Percentiles rank a stretch among this genome's conserved stretches.
Evolutionary conservation across 805 yeast genomes (phyloP).

Genomic region (Ogataea salicorniae): DNA sequence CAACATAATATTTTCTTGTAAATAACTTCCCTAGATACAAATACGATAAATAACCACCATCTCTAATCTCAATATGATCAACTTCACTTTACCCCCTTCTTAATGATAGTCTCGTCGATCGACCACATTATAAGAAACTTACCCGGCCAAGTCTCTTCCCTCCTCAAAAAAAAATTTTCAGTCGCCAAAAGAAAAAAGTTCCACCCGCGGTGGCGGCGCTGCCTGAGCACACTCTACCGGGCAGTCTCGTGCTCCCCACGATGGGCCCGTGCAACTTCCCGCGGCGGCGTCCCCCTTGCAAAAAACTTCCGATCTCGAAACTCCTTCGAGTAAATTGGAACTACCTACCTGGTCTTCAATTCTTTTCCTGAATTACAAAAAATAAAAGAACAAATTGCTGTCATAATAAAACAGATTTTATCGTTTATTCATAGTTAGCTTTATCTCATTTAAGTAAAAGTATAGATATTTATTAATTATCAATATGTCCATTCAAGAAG

Average conservation of each 20-base stretch:
- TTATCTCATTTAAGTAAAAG: not conserved
- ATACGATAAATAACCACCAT: no score
- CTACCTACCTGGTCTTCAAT: not conserved
- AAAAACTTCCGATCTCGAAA: no score
- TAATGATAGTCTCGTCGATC: not conserved
- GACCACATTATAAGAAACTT: not conserved
- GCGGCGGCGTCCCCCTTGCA: no score
- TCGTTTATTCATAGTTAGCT: not conserved
- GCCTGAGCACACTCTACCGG: no score
- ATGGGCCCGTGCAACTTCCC: no score
- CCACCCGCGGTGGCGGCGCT: no score
- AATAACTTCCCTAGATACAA: no score
- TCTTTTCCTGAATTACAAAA: not conserved
- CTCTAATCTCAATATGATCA: no score
- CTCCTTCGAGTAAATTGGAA: no score
- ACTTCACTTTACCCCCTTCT: no score
- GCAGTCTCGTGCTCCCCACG: no score
- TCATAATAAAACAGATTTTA: not conserved
- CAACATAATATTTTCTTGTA: no score
- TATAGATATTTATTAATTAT: not conserved
- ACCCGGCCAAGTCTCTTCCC: not conserved
- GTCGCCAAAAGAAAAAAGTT: not conserved
- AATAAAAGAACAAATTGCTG: not conserved
- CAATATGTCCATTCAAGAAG: constrained; percentile 52
- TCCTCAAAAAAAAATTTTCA: not conserved